Conservation (phyloP, 2,329 filamentous ascomycete species). For the Huntiella savannae region DNA sequence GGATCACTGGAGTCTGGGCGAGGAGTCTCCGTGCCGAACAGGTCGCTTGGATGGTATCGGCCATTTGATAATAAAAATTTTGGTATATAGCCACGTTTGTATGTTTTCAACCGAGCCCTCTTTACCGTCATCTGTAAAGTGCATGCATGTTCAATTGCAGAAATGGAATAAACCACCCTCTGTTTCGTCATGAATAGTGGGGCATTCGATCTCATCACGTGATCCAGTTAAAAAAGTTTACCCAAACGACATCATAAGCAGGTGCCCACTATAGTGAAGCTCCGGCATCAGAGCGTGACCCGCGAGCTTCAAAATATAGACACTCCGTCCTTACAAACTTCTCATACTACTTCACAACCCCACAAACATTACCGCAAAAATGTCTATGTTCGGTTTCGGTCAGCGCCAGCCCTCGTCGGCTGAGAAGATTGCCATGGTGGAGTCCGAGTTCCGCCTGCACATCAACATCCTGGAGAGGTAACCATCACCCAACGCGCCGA, state of each 20-base stretch:
- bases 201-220: conserved; percentile 5
- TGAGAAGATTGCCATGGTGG: conserved; percentile 91
- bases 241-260: conserved; percentile 10
- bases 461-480: conserved; percentile 98
- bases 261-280: background rate
- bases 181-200: background rate
- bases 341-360: background rate
- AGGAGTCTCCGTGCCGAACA: too few relatives aligned
- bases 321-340: background rate
- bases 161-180: background rate
- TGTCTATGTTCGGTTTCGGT: conserved; percentile 31
- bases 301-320: background rate
- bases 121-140: background rate
- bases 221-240: conserved; percentile 9
- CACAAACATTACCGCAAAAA: conserved; percentile 14
- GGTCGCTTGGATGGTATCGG: too few relatives aligned
- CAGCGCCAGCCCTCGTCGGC: conserved; percentile 74
- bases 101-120: background rate
- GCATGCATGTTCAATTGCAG: background rate
- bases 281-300: background rate
- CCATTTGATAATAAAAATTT: too few relatives aligned
- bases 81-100: too few relatives aligned
- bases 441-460: conserved; percentile 94
- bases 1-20: too few relatives aligned
- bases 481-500: conserved; percentile 8